Base-by-base conservation (phyloP, 345 rosid genomes). In the Brassica juncea region DNA sequence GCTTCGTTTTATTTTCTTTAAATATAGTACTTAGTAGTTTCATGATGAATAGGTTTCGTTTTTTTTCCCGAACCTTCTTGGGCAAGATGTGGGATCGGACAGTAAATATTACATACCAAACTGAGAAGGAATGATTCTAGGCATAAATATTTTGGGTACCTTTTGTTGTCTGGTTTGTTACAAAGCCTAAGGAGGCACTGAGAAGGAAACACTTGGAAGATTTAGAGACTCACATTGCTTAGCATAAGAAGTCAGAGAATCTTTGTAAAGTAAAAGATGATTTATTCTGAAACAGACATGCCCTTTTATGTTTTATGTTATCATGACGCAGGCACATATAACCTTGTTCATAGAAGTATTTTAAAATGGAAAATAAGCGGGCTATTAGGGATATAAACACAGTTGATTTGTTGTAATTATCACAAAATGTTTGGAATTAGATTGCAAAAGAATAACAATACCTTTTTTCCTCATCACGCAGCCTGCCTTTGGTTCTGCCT, bases 381-480 rank as follows among this genome's bases (percentile, higher is more conserved):
- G 8, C 23, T 44, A 8, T 72, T 55, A 70, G 54, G 25, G 80
- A 73, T 72, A 52, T 42, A 49, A 72, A 76, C 47, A 44, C 71
- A 42, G 30, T 23, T 21, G 49, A 63, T 78, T 57, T 66, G 39
- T 57, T 30, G 27, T 78, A 12, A 64, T 55, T 64, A 62, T 28
- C 4, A 35, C 72, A 52, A 64, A 60, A 44, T 44, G 54, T 44
- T 44, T 44, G 5, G n/a, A 12, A 12, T 60, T 61, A 44, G 37
- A 62, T 66, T 69, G 55, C 27, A 57, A 39, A 44, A 44, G 11
- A 44, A 39, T 39, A 39, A 39, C 12, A 39, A 44, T 83, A 87
- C 85, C 86, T 87, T 63, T 81, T 84, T 31, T 82, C 85, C 71
- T 82, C 86, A 47, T 77, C 76, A 54, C 71, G 65, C 4, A 68